phyloP scores from a whole-genome alignment of 2,329 filamentous ascomycete species.

The Dothistroma pini region DNA sequence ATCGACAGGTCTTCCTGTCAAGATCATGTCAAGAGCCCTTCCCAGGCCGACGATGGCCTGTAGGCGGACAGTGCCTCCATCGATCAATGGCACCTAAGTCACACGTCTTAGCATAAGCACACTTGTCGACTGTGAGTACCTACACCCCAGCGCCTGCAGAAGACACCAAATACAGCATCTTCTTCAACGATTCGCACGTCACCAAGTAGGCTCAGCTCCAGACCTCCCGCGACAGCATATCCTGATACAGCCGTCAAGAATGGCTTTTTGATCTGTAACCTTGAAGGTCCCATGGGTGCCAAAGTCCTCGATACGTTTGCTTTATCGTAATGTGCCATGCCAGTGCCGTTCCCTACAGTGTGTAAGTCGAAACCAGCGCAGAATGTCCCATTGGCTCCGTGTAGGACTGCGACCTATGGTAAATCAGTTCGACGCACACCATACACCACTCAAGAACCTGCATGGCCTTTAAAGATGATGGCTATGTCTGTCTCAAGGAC shows the following conservation, averaged over 20 bases:
- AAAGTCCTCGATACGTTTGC: conserved; percentile 38
- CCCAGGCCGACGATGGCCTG: conserved; percentile 52
- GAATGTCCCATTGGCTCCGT: conserved; percentile 48
- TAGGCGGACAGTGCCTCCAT: conserved; percentile 52
- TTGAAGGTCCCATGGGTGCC: conserved; percentile 53
- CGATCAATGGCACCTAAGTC: conserved; percentile 43
- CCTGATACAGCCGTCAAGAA: conserved; percentile 52
- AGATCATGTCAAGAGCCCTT: conserved; percentile 54
- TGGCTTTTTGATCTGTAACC: conserved; percentile 50
- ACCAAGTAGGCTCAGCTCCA: conserved; percentile 52
- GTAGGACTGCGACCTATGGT: conserved; percentile 37
- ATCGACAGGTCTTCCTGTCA: conserved; percentile 50
- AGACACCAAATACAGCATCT: conserved; percentile 54
- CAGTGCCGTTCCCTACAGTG: conserved; percentile 36
- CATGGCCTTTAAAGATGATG: background rate
- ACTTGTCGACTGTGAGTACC: background rate
- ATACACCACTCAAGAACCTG: no score
- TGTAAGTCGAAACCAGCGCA: conserved; percentile 55
- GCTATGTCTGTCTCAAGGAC: background rate
- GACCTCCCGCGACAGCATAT: conserved; percentile 53
- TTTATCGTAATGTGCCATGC: conserved; percentile 20
- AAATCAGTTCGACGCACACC: background rate
- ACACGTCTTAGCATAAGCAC: background rate
- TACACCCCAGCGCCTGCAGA: conserved; percentile 53
- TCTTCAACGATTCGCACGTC: conserved; percentile 55